phyloP scores from a whole-genome alignment of 176 grass and related monocot species.

The Stipa capillata region DNA sequence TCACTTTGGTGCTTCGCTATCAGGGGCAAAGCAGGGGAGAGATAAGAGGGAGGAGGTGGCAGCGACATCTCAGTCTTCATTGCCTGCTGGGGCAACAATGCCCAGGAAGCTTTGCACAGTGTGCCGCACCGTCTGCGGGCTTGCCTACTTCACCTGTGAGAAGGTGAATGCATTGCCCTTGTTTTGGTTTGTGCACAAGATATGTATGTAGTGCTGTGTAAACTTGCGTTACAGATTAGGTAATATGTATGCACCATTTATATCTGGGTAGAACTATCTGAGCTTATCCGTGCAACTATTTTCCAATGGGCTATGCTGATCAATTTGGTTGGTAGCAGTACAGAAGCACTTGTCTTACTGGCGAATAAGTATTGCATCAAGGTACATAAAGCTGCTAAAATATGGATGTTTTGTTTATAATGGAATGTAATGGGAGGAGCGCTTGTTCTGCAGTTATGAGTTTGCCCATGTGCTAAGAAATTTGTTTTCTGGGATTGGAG shows the following conservation, averaged over 20 bases:
- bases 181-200: background rate
- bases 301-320: background rate
- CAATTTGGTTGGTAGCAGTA: too few species aligned
- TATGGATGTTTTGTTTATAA: too few species aligned
- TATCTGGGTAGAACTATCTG: background rate
- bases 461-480: too few species aligned
- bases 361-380: too few species aligned
- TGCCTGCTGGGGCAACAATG: slow-evolving; percentile 4
- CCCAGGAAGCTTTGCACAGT: slow-evolving; percentile 60
- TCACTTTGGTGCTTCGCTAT: slow-evolving; percentile 52
- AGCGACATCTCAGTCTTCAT: background rate
- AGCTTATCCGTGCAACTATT: background rate
- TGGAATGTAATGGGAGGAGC: too few species aligned
- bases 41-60: slow-evolving; percentile 47
- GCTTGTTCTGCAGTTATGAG: too few species aligned
- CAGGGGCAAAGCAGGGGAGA: slow-evolving; percentile 31
- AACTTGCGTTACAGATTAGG: background rate
- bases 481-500: too few species aligned
- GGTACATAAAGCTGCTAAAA: too few species aligned
- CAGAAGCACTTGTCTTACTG: too few species aligned
- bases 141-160: slow-evolving; percentile 72
- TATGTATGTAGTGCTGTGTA: background rate
- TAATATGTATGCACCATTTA: background rate
- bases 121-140: slow-evolving; percentile 58
- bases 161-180: slow-evolving; percentile 48